phyloP scores from a whole-genome alignment of 495 filamentous ascomycete species.

The Entonaema liquescens region DNA sequence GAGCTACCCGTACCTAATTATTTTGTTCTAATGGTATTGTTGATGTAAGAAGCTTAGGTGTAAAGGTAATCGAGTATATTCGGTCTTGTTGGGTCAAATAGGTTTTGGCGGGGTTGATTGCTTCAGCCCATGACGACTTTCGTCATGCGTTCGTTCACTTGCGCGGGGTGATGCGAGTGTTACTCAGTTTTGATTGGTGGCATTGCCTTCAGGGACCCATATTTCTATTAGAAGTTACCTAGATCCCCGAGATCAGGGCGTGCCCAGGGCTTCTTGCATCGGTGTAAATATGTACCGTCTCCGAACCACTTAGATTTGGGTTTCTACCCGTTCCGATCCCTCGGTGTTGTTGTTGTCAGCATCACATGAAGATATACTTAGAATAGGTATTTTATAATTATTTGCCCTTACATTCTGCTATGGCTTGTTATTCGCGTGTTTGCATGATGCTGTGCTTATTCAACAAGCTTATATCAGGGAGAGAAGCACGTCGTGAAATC shows the following conservation, averaged over 20 bases:
- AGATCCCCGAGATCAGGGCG: background rate
- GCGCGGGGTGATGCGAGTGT: constrained; percentile 30
- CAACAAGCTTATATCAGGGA: too few species aligned
- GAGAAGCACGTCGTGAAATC: too few species aligned
- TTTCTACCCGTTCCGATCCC: background rate
- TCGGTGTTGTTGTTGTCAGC: background rate
- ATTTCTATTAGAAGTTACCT: constrained; percentile 13
- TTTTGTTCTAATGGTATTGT: background rate
- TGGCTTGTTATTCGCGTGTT: too few species aligned
- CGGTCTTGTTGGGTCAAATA: constrained; percentile 19
- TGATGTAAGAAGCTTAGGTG: background rate
- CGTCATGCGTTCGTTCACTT: constrained; percentile 28
- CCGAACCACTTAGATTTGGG: constrained; percentile 13
- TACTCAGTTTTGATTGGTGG: constrained; percentile 18
- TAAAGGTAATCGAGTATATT: background rate
- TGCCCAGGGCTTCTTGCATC: constrained; percentile 10
- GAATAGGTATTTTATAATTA: too few species aligned
- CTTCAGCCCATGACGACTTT: constrained; percentile 11
- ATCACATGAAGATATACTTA: background rate
- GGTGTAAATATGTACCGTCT: constrained; percentile 34
- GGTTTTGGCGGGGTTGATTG: constrained; percentile 36
- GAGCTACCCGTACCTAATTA: background rate
- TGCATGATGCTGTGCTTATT: too few species aligned
- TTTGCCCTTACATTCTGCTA: too few species aligned
- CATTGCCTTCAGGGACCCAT: constrained; percentile 25